phyloP scores from a whole-genome alignment of 257 asterid genomes.

The Linderniella brevidens region DNA sequence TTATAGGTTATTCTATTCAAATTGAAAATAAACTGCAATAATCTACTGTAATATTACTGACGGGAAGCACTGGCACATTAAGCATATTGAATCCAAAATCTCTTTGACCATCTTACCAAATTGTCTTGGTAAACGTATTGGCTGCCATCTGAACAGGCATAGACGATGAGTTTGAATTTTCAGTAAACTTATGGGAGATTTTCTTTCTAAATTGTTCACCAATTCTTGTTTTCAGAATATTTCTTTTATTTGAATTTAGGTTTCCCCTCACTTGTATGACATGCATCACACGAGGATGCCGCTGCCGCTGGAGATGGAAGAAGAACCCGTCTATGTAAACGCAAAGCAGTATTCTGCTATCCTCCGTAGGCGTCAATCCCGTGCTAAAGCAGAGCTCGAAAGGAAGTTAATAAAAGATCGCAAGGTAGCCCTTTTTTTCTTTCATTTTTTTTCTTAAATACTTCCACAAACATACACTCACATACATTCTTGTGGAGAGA shows the following conservation, averaged over 20 bases:
- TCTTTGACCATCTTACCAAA: too few species aligned
- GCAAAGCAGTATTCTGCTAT: constrained; percentile 43
- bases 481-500: too few species aligned
- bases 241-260: not conserved
- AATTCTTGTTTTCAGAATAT: constrained; percentile 16
- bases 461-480: too few species aligned
- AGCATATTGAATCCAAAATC: too few species aligned
- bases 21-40: too few species aligned
- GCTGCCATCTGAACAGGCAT: too few species aligned
- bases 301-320: constrained; percentile 45
- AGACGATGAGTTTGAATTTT: too few species aligned
- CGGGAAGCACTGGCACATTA: too few species aligned
- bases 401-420: constrained; percentile 42
- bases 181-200: not conserved
- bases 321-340: constrained; percentile 58
- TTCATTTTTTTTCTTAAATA: not conserved
- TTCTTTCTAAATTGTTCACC: not conserved
- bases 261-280: constrained; percentile 23
- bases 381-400: constrained; percentile 54
- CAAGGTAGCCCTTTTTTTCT: constrained; percentile 21
- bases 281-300: constrained; percentile 48
- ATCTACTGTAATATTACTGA: too few species aligned
- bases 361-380: constrained; percentile 47
- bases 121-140: too few species aligned
- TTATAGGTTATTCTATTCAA: too few species aligned